Evolutionary conservation across 169 alveolate genomes (phyloP).

Genomic region (Eimeria maxima): DNA sequence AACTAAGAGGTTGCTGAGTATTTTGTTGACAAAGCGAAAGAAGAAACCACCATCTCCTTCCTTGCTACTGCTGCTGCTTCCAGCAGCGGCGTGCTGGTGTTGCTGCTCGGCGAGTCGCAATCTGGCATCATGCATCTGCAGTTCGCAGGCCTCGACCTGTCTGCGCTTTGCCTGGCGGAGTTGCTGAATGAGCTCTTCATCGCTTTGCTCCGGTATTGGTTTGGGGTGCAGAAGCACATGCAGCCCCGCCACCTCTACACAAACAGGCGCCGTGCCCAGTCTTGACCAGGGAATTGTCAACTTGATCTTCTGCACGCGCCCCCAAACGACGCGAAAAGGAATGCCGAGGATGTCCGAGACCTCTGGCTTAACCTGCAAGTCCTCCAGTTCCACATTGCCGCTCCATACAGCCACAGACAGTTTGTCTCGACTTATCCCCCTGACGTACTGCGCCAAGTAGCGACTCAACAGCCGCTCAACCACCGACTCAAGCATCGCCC

Average conservation of each 20-base stretch:
- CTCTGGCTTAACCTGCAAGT: conserved; percentile 90
- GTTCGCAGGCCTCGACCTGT: conserved; percentile 81
- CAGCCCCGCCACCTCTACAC: conserved; percentile 88
- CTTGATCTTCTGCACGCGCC: conserved; percentile 89
- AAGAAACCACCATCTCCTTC: conserved; percentile 86
- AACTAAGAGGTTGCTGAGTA: conserved; percentile 90
- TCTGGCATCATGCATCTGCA: conserved; percentile 84
- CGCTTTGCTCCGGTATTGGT: conserved; percentile 86
- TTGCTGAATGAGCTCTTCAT: conserved; percentile 87
- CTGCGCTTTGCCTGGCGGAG: conserved; percentile 87
- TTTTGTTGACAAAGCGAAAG: conserved; percentile 89
- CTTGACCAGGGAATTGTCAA: conserved; percentile 92
- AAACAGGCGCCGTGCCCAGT: conserved; percentile 90
- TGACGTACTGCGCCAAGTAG: conserved; percentile 92
- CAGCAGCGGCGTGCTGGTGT: neutral
- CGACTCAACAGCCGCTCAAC: conserved; percentile 91
- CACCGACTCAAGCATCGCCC: conserved; percentile 91
- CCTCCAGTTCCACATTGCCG: conserved; percentile 91
- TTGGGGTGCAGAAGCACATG: conserved; percentile 89
- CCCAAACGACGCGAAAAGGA: conserved; percentile 88
- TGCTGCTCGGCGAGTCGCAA: conserved; percentile 51
- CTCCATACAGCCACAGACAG: conserved; percentile 94
- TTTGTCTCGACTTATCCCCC: conserved; percentile 90
- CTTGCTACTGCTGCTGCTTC: conserved; percentile 84
- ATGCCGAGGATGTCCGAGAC: conserved; percentile 88